Evolutionary conservation across 2,329 filamentous ascomycete species (phyloP).

Genomic region (Zopfia rhizophila): DNA sequence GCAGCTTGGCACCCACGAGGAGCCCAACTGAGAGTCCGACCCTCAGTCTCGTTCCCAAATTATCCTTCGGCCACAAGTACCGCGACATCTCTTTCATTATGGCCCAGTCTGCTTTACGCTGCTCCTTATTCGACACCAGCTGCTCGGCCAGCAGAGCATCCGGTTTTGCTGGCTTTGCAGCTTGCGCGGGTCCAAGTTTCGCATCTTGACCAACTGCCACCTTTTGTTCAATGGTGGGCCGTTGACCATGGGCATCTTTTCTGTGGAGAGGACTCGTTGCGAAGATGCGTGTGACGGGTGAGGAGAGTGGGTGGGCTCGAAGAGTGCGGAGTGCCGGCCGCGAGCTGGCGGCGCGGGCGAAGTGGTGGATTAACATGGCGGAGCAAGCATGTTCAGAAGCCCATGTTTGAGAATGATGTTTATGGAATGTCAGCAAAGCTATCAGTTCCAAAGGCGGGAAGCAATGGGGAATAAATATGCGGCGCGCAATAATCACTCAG

Average conservation of each 20-base stretch:
- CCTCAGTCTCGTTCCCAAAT: conserved; percentile 81
- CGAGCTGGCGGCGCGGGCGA: conserved; percentile 44
- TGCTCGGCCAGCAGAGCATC: conserved; percentile 73
- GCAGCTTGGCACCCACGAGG: conserved; percentile 85
- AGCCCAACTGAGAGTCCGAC: conserved; percentile 86
- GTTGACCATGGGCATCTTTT: conserved; percentile 54
- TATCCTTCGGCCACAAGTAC: conserved; percentile 96
- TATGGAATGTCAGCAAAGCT: conserved; percentile 7
- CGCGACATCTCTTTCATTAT: conserved; percentile 98
- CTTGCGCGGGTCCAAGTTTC: conserved; percentile 31
- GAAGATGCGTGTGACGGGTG: conserved; percentile 51
- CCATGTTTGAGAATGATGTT: neutral
- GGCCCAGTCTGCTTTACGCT: conserved; percentile 96
- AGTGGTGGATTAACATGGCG: conserved; percentile 48
- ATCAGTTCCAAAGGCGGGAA: conserved; percentile 19
- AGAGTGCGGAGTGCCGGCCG: conserved; percentile 37
- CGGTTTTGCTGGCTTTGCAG: conserved; percentile 44
- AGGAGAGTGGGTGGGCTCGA: conserved; percentile 16
- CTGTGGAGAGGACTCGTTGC: conserved; percentile 55
- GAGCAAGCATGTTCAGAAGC: conserved; percentile 33
- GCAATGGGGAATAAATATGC: conserved; percentile 23
- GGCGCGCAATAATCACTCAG: conserved; percentile 14
- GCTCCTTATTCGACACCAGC: conserved; percentile 78
- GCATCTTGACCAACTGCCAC: conserved; percentile 22
- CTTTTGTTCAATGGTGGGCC: conserved; percentile 27